Percentiles rank a stretch among this genome's conserved stretches.
Evolutionary conservation across 164 flowering plant genomes (phyloP).

Genomic region (Tinospora cordifolia): DNA sequence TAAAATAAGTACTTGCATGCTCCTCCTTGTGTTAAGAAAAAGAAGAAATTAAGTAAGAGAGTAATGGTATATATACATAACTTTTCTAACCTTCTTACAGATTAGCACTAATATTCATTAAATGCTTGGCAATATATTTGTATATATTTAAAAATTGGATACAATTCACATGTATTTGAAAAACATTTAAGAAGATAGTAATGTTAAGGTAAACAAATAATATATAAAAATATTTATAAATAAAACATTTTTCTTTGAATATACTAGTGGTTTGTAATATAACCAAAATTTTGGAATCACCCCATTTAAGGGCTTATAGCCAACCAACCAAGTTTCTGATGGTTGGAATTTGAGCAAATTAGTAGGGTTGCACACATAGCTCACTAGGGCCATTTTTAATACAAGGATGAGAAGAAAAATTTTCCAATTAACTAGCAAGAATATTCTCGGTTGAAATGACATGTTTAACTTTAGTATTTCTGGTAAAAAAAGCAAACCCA

Average conservation of each 20-base stretch:
- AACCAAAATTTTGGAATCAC: background rate
- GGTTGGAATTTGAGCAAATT: slow-evolving; percentile 4
- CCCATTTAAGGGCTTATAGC: background rate
- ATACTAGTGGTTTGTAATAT: too few species aligned
- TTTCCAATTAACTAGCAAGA: slow-evolving; percentile 6
- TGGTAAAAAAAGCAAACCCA: slow-evolving; percentile 15
- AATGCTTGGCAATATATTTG: too few species aligned
- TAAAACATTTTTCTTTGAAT: too few species aligned
- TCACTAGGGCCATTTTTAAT: slow-evolving; percentile 5
- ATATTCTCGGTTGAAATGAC: slow-evolving; percentile 15
- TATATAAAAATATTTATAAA: too few species aligned
- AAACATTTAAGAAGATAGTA: too few species aligned
- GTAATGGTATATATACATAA: background rate
- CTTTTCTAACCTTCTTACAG: too few species aligned
- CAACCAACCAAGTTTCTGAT: background rate
- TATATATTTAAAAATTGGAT: too few species aligned
- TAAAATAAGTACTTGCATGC: background rate
- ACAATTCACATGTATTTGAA: too few species aligned
- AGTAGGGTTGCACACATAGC: slow-evolving; percentile 9
- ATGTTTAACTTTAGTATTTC: slow-evolving; percentile 16
- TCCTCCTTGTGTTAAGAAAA: too few species aligned
- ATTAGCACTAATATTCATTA: too few species aligned
- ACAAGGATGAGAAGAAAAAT: slow-evolving; percentile 5
- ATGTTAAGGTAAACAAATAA: too few species aligned
- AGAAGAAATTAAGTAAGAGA: background rate